Percentiles rank a stretch among this genome's conserved stretches.
Evolutionary conservation across 1,139 yeast species (phyloP).

Genomic region (Pichia inconspicua): DNA sequence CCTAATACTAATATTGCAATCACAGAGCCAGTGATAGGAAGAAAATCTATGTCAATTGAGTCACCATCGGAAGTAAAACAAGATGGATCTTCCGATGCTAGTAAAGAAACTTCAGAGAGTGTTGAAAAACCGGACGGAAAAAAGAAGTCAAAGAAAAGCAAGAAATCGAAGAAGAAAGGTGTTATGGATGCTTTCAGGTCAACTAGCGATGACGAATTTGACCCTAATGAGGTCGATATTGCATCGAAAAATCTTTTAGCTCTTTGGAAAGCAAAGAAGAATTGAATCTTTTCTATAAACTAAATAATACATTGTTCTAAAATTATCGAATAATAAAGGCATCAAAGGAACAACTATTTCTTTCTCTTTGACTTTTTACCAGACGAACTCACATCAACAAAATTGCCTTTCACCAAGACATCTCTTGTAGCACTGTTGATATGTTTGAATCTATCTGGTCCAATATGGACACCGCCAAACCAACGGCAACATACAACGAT

Average conservation of each 20-base stretch:
- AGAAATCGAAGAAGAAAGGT: constrained; percentile 16
- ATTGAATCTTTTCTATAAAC: background rate
- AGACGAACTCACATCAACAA: constrained; percentile 25
- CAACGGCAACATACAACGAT: constrained; percentile 85
- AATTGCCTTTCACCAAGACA: constrained; percentile 61
- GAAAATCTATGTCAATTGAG: constrained; percentile 18
- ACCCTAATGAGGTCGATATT: constrained; percentile 8
- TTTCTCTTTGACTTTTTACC: constrained; percentile 12
- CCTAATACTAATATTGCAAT: background rate
- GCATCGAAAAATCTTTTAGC: constrained; percentile 12
- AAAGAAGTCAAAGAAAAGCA: constrained; percentile 13
- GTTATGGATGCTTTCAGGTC: constrained; percentile 6
- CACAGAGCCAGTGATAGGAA: constrained; percentile 18
- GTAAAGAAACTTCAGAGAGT: no score
- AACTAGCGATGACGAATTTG: constrained; percentile 6
- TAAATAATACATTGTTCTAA: background rate
- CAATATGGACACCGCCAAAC: constrained; percentile 89
- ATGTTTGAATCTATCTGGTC: constrained; percentile 91
- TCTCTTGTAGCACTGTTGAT: constrained; percentile 86
- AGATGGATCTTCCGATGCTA: background rate
- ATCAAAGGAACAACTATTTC: constrained; percentile 3
- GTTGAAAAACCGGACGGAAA: background rate
- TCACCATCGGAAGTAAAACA: background rate
- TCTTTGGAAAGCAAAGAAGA: constrained; percentile 15
- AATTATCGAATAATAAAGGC: background rate